Conservation (phyloP, 805 yeast species). For the Saccharomycopsis lassenensis region DNA sequence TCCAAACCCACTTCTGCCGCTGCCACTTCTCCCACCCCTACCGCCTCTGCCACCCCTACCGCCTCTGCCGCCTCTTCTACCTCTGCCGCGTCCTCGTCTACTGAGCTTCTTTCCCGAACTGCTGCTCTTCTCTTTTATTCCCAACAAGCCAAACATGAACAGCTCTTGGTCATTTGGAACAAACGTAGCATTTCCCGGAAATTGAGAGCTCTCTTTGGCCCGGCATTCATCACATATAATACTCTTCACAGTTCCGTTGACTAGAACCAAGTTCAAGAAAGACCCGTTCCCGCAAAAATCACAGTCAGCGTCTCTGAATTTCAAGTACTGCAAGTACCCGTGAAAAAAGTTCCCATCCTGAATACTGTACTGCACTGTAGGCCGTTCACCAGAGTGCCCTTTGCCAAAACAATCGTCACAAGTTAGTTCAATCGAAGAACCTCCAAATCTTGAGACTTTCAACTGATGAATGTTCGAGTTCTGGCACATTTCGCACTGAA, state of each 20-base stretch:
- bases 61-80: slow-evolving; percentile 17
- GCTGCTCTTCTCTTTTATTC: slow-evolving; percentile 30
- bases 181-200: no score
- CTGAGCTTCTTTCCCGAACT: slow-evolving; percentile 29
- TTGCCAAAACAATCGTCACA: slow-evolving; percentile 37
- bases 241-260: slow-evolving; percentile 3
- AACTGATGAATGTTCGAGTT: slow-evolving; percentile 44
- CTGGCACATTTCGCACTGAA: slow-evolving; percentile 47
- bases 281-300: slow-evolving; percentile 32
- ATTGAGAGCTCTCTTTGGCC: no score
- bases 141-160: slow-evolving; percentile 38
- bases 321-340: slow-evolving; percentile 36
- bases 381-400: slow-evolving; percentile 28
- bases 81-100: slow-evolving; percentile 20
- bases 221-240: neutral
- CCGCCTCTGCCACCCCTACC: slow-evolving; percentile 1
- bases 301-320: slow-evolving; percentile 42
- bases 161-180: no score
- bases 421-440: slow-evolving; percentile 40
- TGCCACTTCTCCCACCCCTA: neutral
- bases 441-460: slow-evolving; percentile 40
- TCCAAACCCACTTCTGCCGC: slow-evolving; percentile 1
- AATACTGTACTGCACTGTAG: slow-evolving; percentile 39
- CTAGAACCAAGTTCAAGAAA: slow-evolving; percentile 28
- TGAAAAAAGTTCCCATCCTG: slow-evolving; percentile 45